A percentile compares a stretch with the other conserved stretches of the same genome.
These are phyloP conservation scores for Aspergillus hortae DNA, from an alignment of 2,329 filamentous ascomycete genomes.

Conservation along the genomic window DNA sequence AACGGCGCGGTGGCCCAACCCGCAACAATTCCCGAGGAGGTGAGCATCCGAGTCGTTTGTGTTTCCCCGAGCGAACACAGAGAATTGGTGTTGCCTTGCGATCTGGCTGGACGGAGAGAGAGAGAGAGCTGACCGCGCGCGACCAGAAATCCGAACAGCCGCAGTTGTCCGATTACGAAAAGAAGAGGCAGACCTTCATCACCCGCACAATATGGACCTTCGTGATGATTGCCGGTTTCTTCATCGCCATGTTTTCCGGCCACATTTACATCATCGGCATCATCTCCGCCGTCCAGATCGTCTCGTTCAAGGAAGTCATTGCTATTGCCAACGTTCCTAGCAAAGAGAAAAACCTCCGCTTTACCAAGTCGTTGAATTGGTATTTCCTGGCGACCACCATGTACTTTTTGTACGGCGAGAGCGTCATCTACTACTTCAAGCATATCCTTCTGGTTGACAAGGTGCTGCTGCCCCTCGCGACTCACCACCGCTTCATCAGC, in stretches of 20 bases:
- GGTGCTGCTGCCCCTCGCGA: slow-evolving; percentile 86
- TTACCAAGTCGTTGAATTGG: slow-evolving; percentile 97
- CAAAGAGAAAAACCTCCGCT: slow-evolving; percentile 81
- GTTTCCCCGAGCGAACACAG: background rate
- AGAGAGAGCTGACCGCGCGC: slow-evolving; percentile 6
- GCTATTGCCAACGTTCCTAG: slow-evolving; percentile 94
- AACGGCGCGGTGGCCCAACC: slow-evolving; percentile 36
- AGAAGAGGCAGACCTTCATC: slow-evolving; percentile 98
- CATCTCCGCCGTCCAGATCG: slow-evolving; percentile 88
- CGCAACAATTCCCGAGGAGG: slow-evolving; percentile 34
- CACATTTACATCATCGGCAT: slow-evolving; percentile 96
- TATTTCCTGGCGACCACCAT: slow-evolving; percentile 98
- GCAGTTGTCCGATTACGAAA: slow-evolving; percentile 74
- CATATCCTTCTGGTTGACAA: slow-evolving; percentile 94
- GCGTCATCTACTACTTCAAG: slow-evolving; percentile 99
- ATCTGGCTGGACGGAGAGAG: background rate
- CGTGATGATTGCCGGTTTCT: slow-evolving; percentile 94
- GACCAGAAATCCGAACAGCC: slow-evolving; percentile 35
- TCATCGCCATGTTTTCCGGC: slow-evolving; percentile 85
- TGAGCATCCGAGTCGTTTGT: slow-evolving; percentile 12
- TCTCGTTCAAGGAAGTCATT: slow-evolving; percentile 99
- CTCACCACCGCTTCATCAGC: slow-evolving; percentile 97
- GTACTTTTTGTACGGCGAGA: slow-evolving; percentile 99
- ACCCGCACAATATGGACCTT: slow-evolving; percentile 97
- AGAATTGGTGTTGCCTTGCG: background rate